Base-by-base conservation (phyloP, 306 rosid species). In the Vigna unguiculata region DNA sequence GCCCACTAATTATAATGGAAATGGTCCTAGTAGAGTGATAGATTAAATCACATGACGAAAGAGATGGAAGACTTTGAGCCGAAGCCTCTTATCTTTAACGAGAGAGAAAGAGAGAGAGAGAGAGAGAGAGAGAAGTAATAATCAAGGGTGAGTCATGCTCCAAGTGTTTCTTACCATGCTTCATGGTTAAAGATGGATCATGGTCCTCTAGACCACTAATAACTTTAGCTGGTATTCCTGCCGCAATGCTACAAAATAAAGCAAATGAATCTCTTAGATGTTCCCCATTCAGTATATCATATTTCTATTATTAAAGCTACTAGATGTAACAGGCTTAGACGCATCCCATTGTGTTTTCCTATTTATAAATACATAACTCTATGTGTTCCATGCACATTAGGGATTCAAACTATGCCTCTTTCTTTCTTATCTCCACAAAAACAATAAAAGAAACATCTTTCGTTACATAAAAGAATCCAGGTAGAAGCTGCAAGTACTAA, bases 101-200 rank as follows among this genome's bases (percentile, higher is more conserved):
- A 38, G 43, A 38, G 43, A 34, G 7, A 34, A 7, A 34, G 2
- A 41, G 14, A 40, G 34, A 30, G 32, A 28, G 68, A 32, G 48
- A 21, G 40, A 17, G 63, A 22, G 48, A 72, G 72, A 73, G 32
- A 22, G 15, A 38, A 43, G 12, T 15, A 63, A 32, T 69, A 15
- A 45, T 78, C 54, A 46, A 59, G 7, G 13, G 10, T 48, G 65
- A 55, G 64, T 16, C 73, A 53, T 47, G 46, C 36, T 51, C 71
- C 19, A 63, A 52, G 14, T 7, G 70, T 28, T 30, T 59, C 93
- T 89, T 85, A 95, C 98, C 98, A 72, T 95, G 98, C 75, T 92
- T 95, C 98, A 95, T 95, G 74, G 96, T 92, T 83, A 95, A 80
- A 60, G 97, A 92, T 24, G 97, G 97, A 71, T 86, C 88, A 71